Evolutionary conservation across 2,329 filamentous ascomycete species (phyloP).

Genomic region (Fusarium metavorans): DNA sequence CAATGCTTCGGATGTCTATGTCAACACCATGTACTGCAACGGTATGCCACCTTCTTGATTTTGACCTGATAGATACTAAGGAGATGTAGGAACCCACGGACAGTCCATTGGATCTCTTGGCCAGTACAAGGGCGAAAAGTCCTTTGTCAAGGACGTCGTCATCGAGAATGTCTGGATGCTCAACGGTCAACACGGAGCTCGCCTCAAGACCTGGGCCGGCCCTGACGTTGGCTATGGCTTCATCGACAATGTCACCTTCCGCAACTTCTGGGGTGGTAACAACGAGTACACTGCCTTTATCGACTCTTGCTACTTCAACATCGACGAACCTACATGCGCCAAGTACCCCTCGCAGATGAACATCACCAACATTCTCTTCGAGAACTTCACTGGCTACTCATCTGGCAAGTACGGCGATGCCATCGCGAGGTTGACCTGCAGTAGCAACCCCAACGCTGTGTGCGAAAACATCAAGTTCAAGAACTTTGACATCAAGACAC

Average conservation of each 20-base stretch:
- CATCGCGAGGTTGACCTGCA: slow-evolving; percentile 37
- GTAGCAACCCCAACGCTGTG: slow-evolving; percentile 37
- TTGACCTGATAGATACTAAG: neutral
- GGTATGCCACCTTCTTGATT: slow-evolving; percentile 1
- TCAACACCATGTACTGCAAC: slow-evolving; percentile 43
- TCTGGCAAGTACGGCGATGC: slow-evolving; percentile 41
- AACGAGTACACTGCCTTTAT: slow-evolving; percentile 42
- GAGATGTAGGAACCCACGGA: slow-evolving; percentile 23
- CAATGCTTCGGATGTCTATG: slow-evolving; percentile 38
- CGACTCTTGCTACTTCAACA: slow-evolving; percentile 44
- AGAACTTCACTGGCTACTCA: slow-evolving; percentile 43
- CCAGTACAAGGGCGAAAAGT: slow-evolving; percentile 40
- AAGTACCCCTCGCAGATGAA: slow-evolving; percentile 42
- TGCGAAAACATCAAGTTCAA: slow-evolving; percentile 42
- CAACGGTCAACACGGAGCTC: slow-evolving; percentile 41
- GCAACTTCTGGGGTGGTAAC: slow-evolving; percentile 42
- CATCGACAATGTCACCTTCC: slow-evolving; percentile 43
- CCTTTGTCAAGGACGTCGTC: slow-evolving; percentile 39
- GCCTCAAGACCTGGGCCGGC: slow-evolving; percentile 43
- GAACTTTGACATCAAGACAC: slow-evolving; percentile 38
- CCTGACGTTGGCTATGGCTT: slow-evolving; percentile 39
- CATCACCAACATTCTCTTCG: slow-evolving; percentile 41
- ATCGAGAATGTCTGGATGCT: slow-evolving; percentile 45
- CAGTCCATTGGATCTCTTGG: slow-evolving; percentile 42
- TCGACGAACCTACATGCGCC: slow-evolving; percentile 28